Evolutionary conservation across 2,329 filamentous ascomycete genomes (phyloP).

Genomic region (Fusarium sp.): DNA sequence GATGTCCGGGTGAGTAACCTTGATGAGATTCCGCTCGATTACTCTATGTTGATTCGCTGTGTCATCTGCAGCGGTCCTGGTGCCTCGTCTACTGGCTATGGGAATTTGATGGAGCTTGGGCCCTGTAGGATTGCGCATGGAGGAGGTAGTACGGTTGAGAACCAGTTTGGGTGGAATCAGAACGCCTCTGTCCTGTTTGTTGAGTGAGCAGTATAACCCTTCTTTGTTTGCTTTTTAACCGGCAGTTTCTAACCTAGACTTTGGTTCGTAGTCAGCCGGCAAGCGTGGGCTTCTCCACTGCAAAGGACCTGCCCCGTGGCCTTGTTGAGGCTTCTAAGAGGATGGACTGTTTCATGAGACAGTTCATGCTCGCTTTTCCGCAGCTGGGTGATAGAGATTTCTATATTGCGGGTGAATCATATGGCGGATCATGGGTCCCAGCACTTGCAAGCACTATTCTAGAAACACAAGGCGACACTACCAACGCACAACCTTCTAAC

Average conservation of each 20-base stretch:
- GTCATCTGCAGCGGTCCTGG: constrained; percentile 2
- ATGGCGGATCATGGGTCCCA: constrained; percentile 6
- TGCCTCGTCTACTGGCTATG: constrained; percentile 10
- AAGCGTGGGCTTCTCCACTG: neutral
- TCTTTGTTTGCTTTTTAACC: neutral
- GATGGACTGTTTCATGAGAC: constrained; percentile 14
- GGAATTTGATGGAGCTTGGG: constrained; percentile 17
- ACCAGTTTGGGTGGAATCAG: constrained; percentile 16
- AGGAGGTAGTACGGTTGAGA: constrained; percentile 14
- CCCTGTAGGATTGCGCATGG: constrained; percentile 15
- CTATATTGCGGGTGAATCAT: constrained; percentile 5
- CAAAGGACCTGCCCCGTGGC: neutral
- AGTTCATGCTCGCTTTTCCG: constrained; percentile 10
- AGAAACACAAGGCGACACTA: neutral
- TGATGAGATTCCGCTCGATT: neutral
- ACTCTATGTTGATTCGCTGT: neutral
- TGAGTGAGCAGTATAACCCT: neutral
- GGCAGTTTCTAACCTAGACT: neutral
- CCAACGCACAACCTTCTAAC: neutral
- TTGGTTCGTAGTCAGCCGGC: neutral
- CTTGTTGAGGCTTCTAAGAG: neutral
- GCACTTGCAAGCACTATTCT: neutral
- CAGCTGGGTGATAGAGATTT: neutral
- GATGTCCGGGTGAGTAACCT: constrained; percentile 11
- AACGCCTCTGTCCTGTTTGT: constrained; percentile 20